phyloP scores from a whole-genome alignment of 768 basidiomycete species.

The Xerocomellus intermedius region DNA sequence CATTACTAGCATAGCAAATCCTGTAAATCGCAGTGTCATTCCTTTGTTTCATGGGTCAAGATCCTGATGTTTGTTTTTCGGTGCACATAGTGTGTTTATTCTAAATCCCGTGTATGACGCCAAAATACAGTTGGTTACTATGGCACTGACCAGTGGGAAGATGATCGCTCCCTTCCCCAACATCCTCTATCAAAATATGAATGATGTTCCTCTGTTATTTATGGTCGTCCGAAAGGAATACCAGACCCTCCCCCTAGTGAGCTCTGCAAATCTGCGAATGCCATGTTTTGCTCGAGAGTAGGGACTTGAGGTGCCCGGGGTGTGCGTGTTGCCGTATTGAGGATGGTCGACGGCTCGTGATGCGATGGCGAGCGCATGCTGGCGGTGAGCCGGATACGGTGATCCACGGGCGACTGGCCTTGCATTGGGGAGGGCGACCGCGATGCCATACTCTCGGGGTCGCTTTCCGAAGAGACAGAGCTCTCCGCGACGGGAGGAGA shows the following conservation, averaged over 20 bases:
- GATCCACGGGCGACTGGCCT: slow-evolving; percentile 19
- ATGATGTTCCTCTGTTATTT: background rate
- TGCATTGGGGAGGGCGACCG: slow-evolving; percentile 49
- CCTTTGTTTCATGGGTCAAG: slow-evolving; percentile 23
- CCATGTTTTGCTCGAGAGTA: slow-evolving; percentile 83
- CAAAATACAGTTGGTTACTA: slow-evolving; percentile 12
- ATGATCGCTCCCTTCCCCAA: background rate
- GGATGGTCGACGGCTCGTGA: slow-evolving; percentile 36
- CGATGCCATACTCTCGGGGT: slow-evolving; percentile 52
- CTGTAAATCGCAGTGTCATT: slow-evolving; percentile 28
- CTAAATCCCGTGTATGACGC: slow-evolving; percentile 9
- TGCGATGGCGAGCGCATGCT: slow-evolving; percentile 26
- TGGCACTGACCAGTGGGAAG: background rate
- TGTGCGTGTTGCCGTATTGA: slow-evolving; percentile 36
- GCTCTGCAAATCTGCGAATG: slow-evolving; percentile 66
- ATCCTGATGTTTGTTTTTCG: slow-evolving; percentile 19
- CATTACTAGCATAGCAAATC: slow-evolving; percentile 26
- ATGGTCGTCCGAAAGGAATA: slow-evolving; percentile 15
- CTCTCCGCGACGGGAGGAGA: slow-evolving; percentile 43
- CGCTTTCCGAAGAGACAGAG: slow-evolving; percentile 47
- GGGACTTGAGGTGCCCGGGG: slow-evolving; percentile 53
- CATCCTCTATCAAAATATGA: slow-evolving; percentile 3
- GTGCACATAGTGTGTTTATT: slow-evolving; percentile 23
- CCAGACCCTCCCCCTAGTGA: slow-evolving; percentile 37
- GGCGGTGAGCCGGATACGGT: slow-evolving; percentile 27